Percentiles rank a stretch among this genome's conserved stretches.
Conservation (phyloP, 176 grass and related monocot species). For the Leersia perrieri region DNA sequence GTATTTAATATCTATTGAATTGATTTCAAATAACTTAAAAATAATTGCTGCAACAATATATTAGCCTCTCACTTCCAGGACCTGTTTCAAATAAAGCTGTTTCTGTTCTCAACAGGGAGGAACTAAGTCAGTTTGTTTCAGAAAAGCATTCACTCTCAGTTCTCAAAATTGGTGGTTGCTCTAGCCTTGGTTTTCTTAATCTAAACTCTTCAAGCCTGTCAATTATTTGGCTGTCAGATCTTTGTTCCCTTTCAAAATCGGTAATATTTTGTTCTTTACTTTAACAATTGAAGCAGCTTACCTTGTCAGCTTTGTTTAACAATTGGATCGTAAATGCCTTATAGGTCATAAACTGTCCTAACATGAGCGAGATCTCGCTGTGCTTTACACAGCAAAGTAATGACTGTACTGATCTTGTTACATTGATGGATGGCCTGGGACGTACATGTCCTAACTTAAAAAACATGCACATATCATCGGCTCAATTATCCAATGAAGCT, state of each 20-base stretch:
- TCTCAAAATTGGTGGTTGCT: slow-evolving; percentile 78
- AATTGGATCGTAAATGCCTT: slow-evolving; percentile 27
- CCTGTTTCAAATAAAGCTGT: slow-evolving; percentile 7
- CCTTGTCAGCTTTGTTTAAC: slow-evolving; percentile 22
- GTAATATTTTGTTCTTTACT: slow-evolving; percentile 42
- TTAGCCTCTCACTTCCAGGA: neutral
- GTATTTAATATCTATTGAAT: neutral
- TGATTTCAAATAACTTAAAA: neutral
- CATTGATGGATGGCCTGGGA: slow-evolving; percentile 73
- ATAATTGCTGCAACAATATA: neutral
- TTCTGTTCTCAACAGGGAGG: slow-evolving; percentile 61
- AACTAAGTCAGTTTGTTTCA: slow-evolving; percentile 66
- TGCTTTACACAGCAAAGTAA: slow-evolving; percentile 69
- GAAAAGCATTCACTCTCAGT: slow-evolving; percentile 63
- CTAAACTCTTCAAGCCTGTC: slow-evolving; percentile 78
- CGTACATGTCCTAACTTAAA: slow-evolving; percentile 67
- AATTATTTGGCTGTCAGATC: slow-evolving; percentile 77
- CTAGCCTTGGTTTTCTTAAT: slow-evolving; percentile 72
- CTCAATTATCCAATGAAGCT: slow-evolving; percentile 75
- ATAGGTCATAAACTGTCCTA: slow-evolving; percentile 82
- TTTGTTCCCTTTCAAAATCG: slow-evolving; percentile 74
- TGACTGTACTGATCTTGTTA: slow-evolving; percentile 67
- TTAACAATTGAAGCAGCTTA: neutral
- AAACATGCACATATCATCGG: slow-evolving; percentile 79
- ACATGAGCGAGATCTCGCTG: slow-evolving; percentile 80